phyloP scores from a whole-genome alignment of 225 moss, liverwort and hornwort genomes.

The Neckera pumila region DNA sequence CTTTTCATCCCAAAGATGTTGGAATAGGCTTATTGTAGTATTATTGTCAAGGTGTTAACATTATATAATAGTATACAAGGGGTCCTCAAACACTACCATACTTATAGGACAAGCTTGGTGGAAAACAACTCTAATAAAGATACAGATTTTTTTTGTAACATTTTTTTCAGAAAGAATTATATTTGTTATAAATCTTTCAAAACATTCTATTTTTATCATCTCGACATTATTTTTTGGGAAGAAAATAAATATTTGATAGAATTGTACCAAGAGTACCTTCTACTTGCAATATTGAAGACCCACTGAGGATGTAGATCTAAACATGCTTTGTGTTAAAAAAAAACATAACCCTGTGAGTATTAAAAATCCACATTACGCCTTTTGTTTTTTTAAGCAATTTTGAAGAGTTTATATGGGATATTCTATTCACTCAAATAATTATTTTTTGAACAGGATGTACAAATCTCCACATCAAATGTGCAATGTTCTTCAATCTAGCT shows the following conservation, averaged over 20 bases:
- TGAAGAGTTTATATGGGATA: neutral
- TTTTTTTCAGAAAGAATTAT: no score
- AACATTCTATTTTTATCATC: neutral
- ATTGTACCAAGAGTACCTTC: neutral
- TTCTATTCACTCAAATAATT: neutral
- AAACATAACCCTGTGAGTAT: neutral
- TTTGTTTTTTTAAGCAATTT: neutral
- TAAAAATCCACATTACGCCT: neutral
- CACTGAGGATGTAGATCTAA: neutral
- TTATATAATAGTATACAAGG: neutral
- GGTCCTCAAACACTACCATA: rapidly evolving
- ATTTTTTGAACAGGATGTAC: neutral
- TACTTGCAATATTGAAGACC: neutral
- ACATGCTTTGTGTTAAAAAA: neutral
- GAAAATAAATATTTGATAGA: neutral
- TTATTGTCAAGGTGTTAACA: rapidly evolving
- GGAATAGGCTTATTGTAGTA: rapidly evolving
- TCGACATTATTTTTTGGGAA: neutral
- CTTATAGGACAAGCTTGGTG: rapidly evolving
- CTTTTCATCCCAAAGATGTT: neutral
- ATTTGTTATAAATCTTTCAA: neutral
- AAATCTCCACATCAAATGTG: no score
- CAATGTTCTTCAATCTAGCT: neutral
- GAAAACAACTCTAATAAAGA: neutral
- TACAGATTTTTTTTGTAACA: neutral